These are phyloP conservation scores for Odontarrhena argentea DNA, from an alignment of 345 rosid genomes.

Conservation along the genomic window DNA sequence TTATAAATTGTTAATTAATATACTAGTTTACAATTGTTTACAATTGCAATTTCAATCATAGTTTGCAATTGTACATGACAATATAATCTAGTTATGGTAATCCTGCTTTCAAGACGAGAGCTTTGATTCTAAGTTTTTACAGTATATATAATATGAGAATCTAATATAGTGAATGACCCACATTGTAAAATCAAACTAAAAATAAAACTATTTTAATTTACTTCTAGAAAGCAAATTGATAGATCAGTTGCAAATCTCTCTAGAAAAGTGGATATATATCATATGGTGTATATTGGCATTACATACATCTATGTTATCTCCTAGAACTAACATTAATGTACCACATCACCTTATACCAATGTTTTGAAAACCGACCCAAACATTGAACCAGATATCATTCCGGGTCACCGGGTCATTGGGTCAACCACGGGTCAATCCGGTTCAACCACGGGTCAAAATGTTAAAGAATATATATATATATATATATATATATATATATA, in stretches of 20 bases:
- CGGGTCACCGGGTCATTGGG: no score
- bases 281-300: not conserved
- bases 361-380: no score
- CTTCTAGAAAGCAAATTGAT: slow-evolving; percentile 7
- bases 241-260: not conserved
- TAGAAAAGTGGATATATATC: not conserved
- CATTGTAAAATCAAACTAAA: slow-evolving; percentile 3
- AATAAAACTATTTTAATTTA: not conserved
- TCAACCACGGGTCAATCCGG: no score
- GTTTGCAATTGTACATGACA: not conserved
- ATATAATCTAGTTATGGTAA: not conserved
- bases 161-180: not conserved
- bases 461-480: no score
- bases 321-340: not conserved
- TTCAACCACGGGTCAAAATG: no score
- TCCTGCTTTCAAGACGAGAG: not conserved
- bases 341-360: no score
- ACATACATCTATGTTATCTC: not conserved
- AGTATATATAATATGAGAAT: not conserved
- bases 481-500: no score
- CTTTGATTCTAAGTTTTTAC: not conserved
- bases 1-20: no score
- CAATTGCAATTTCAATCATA: not conserved
- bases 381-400: no score
- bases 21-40: no score